Evolutionary conservation across 148 eudicot species (phyloP).

Genomic region (Tetragonia tetragonoides): DNA sequence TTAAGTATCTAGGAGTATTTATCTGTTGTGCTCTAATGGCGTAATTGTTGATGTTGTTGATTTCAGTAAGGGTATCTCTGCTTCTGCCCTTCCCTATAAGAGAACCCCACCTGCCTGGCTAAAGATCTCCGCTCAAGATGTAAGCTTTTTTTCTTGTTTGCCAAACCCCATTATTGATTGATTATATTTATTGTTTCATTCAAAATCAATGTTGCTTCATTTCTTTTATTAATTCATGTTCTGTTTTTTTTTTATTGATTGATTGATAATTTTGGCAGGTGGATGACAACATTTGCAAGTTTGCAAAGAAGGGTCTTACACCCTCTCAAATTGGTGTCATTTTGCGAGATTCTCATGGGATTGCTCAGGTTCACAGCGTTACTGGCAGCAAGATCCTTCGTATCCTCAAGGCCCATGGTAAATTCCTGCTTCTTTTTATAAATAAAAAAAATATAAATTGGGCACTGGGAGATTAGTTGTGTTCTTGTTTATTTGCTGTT

Average conservation of each 20-base stretch:
- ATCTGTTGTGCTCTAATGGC: neutral
- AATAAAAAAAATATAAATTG: too few species aligned
- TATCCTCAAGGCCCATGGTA: conserved; percentile 42
- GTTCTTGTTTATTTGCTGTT: too few species aligned
- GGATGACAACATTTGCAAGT: conserved; percentile 37
- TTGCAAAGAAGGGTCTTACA: conserved; percentile 38
- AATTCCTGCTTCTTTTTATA: too few species aligned
- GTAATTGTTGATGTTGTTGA: neutral
- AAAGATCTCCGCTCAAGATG: conserved; percentile 32
- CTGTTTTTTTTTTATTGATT: too few species aligned
- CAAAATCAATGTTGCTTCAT: too few species aligned
- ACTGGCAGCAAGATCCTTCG: conserved; percentile 33
- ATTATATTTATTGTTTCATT: too few species aligned
- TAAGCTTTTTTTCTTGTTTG: neutral
- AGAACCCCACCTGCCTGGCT: conserved; percentile 29
- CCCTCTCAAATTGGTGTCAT: conserved; percentile 47
- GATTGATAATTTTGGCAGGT: conserved; percentile 11
- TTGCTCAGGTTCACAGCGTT: conserved; percentile 40
- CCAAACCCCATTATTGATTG: too few species aligned
- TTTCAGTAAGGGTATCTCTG: conserved; percentile 30
- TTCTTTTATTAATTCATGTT: too few species aligned
- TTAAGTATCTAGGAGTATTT: neutral
- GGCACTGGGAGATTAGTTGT: too few species aligned
- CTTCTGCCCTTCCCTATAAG: conserved; percentile 30
- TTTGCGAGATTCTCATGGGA: conserved; percentile 48